Conservation (phyloP, 257 asterid species). For the Salvia rosmarinus region DNA sequence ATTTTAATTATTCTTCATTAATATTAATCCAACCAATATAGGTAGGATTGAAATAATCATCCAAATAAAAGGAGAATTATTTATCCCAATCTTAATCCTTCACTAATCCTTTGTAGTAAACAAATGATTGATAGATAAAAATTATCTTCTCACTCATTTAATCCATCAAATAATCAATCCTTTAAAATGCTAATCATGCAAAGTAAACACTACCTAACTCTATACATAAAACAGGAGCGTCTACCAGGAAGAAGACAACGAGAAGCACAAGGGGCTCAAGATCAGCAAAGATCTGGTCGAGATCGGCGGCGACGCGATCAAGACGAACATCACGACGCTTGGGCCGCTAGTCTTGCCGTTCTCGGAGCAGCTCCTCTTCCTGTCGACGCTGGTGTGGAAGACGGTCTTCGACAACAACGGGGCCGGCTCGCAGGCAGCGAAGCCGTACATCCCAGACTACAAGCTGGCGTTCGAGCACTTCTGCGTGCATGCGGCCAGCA, state of each 20-base stretch:
- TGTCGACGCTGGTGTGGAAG: constrained; percentile 37
- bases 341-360: constrained; percentile 60
- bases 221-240: constrained; percentile 27
- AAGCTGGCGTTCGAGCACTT: constrained; percentile 14
- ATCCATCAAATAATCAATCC: no score
- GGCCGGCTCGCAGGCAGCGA: constrained; percentile 21
- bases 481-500: not conserved
- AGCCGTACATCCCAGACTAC: constrained; percentile 48
- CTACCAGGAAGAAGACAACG: constrained; percentile 52
- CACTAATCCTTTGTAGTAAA: no score
- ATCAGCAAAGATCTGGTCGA: constrained; percentile 48
- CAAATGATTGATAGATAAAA: no score
- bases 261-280: constrained; percentile 32
- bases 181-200: no score
- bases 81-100: no score
- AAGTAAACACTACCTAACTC: no score
- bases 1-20: no score
- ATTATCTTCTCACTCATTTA: no score
- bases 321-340: constrained; percentile 32
- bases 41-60: no score
- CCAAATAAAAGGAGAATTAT: no score
- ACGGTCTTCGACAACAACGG: constrained; percentile 33
- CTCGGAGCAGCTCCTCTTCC: constrained; percentile 57
- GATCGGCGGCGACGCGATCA: constrained; percentile 42
- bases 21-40: no score